Evolutionary conservation across 768 basidiomycete species (phyloP).

Genomic region (Auricularia cornea): DNA sequence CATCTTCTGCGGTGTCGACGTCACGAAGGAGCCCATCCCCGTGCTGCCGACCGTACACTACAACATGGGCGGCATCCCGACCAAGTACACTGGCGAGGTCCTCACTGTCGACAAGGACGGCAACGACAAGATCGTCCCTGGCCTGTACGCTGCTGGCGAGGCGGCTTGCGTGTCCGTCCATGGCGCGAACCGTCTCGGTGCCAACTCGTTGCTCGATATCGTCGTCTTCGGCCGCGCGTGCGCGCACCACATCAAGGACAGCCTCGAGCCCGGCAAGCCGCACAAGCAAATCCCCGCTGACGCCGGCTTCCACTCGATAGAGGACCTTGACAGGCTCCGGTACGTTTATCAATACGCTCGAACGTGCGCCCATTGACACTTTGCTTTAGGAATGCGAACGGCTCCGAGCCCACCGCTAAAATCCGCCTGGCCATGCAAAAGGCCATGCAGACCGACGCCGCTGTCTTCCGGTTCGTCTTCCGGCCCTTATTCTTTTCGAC

Average conservation of each 20-base stretch:
- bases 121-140: slow-evolving; percentile 90
- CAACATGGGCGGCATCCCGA: slow-evolving; percentile 99
- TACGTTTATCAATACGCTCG: slow-evolving; percentile 14
- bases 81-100: slow-evolving; percentile 96
- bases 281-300: slow-evolving; percentile 85
- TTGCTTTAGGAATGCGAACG: slow-evolving; percentile 50
- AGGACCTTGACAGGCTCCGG: slow-evolving; percentile 83
- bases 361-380: slow-evolving; percentile 15
- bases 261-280: slow-evolving; percentile 76
- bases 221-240: slow-evolving; percentile 99
- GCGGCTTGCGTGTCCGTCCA: slow-evolving; percentile 99
- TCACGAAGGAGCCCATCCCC: slow-evolving; percentile 98
- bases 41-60: slow-evolving; percentile 98
- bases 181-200: slow-evolving; percentile 98
- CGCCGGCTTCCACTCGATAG: slow-evolving; percentile 75
- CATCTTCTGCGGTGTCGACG: slow-evolving; percentile 98
- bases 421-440: slow-evolving; percentile 97
- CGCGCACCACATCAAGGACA: slow-evolving; percentile 94
- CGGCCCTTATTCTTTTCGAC: slow-evolving; percentile 45
- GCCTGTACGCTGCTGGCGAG: slow-evolving; percentile 97
- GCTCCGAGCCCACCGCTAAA: slow-evolving; percentile 78
- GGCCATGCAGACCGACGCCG: slow-evolving; percentile 96
- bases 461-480: slow-evolving; percentile 69
- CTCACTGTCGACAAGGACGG: slow-evolving; percentile 81
- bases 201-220: slow-evolving; percentile 97